Conservation (phyloP, 495 filamentous ascomycete genomes). For the Hyaloscypha variabilis region DNA sequence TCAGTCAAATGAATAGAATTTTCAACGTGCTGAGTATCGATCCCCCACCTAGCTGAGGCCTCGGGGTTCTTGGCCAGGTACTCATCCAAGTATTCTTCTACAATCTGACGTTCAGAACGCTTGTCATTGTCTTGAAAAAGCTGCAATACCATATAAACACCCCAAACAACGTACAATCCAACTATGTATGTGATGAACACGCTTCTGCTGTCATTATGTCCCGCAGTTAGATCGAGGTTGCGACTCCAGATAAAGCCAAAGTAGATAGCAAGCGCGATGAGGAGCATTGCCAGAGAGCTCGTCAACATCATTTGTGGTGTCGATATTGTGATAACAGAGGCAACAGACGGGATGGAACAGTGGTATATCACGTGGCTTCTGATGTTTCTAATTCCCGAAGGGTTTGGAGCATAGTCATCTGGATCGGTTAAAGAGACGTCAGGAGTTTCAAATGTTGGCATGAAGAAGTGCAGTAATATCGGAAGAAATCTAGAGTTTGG, state of each 20-base stretch:
- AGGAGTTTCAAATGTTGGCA: no score
- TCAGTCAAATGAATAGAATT: background rate
- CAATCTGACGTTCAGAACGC: background rate
- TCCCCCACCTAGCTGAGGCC: background rate
- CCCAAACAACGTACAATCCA: background rate
- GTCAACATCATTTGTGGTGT: conserved; percentile 4
- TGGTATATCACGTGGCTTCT: background rate
- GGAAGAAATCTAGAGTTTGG: no score
- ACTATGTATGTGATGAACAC: background rate
- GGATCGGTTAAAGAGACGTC: no score
- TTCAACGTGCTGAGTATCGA: background rate
- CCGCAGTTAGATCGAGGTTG: background rate
- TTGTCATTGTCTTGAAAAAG: conserved; percentile 2
- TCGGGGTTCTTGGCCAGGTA: background rate
- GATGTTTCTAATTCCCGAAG: no score
- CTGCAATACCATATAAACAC: background rate
- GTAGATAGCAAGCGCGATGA: background rate
- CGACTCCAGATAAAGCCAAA: conserved; percentile 6
- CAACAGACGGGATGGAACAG: background rate
- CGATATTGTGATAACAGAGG: conserved; percentile 3
- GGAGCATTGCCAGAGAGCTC: background rate
- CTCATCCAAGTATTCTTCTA: background rate
- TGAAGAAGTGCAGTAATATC: no score
- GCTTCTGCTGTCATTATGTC: background rate
- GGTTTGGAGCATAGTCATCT: no score